A percentile compares a stretch with the other conserved stretches of the same genome.
phyloP scores from a whole-genome alignment of 1,284 basidiomycete genomes.

The Waitea zeae region DNA sequence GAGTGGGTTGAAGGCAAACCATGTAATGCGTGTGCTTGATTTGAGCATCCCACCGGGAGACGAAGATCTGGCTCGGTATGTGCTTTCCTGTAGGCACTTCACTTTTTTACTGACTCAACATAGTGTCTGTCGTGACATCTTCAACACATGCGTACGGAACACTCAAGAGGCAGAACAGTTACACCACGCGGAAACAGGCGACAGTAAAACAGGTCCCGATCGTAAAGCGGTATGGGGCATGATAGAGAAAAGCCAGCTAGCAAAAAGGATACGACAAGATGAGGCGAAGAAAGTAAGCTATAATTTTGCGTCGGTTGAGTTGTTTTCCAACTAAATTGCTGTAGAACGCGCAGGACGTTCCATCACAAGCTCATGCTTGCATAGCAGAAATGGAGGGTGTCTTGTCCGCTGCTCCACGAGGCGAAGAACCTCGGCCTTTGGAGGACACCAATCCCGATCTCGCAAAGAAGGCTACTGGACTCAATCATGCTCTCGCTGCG shows the following conservation, averaged over 20 bases:
- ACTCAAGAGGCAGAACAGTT: slow-evolving; percentile 24
- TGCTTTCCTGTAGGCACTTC: slow-evolving; percentile 11
- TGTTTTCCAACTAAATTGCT: too few relatives aligned
- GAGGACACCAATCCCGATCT: slow-evolving; percentile 16
- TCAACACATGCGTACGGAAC: slow-evolving; percentile 78
- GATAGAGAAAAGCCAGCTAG: slow-evolving; percentile 68
- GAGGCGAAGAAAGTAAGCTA: slow-evolving; percentile 40
- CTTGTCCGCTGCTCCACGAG: slow-evolving; percentile 12
- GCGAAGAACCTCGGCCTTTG: slow-evolving; percentile 7
- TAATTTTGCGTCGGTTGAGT: background rate
- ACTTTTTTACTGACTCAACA: background rate
- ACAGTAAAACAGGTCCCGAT: slow-evolving; percentile 19
- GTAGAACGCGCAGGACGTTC: slow-evolving; percentile 34
- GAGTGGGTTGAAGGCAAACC: slow-evolving; percentile 71
- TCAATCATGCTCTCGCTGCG: slow-evolving; percentile 39
- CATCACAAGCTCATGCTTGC: slow-evolving; percentile 30
- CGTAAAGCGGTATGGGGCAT: slow-evolving; percentile 62
- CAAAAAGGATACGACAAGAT: slow-evolving; percentile 43
- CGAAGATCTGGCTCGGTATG: slow-evolving; percentile 77
- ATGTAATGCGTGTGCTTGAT: slow-evolving; percentile 82
- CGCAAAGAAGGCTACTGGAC: slow-evolving; percentile 27
- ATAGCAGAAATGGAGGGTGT: slow-evolving; percentile 29
- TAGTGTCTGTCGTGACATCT: slow-evolving; percentile 58
- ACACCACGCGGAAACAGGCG: background rate
- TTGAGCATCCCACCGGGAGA: slow-evolving; percentile 83